Base-by-base conservation (phyloP, 2,329 filamentous ascomycete species). In the Piedraia hortae region DNA sequence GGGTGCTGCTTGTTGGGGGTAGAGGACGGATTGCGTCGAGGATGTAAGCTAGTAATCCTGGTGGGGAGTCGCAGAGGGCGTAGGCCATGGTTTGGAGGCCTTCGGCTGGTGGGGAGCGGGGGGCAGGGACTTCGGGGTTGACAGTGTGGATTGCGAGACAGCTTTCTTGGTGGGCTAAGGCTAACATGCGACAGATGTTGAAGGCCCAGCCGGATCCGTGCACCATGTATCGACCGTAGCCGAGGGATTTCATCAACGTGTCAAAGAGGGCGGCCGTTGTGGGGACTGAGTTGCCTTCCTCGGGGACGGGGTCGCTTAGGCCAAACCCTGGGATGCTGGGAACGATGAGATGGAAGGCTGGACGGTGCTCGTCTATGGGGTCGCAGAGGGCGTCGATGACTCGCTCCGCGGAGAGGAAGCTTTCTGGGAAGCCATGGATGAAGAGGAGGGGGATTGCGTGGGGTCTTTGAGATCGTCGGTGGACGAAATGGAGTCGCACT, bases 311-410 rank as follows among this genome's bases (percentile, higher is more conserved):
- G 38, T 71, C 64, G 38, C 64, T 69, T 35, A 72, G 73, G 9
- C 63, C 66, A 20, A 68, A 47, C 0, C 65, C 66, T 0, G 67
- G 65, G 10, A 72, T 51, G 19, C 60, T 62, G 1, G 67, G 66
- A 10, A 61, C 58, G 10, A 73, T 54, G n/a, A 72, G 37, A 34
- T 72, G 61, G 33, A 72, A 73, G 1, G 62, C 51, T 27, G 59
- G 34, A 4, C 35, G 32, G 10, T 32, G 26, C 8, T 35, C 29
- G 15, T 30, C 26, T 8, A 29, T 33, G 2, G 62, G 61, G 11
- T 61, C 46, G 3, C 54, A 56, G 19, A 71, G 46, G 4, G 48
- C 45, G 14, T 53, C 44, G 23, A 67, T 46, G 25, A 69, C 46
- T 14, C 62, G 56, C 5, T 49, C 45, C 10, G 68, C 46, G 4